Base-by-base conservation (phyloP, 768 basidiomycete species). In the Leucocoprinus leucothites region DNA sequence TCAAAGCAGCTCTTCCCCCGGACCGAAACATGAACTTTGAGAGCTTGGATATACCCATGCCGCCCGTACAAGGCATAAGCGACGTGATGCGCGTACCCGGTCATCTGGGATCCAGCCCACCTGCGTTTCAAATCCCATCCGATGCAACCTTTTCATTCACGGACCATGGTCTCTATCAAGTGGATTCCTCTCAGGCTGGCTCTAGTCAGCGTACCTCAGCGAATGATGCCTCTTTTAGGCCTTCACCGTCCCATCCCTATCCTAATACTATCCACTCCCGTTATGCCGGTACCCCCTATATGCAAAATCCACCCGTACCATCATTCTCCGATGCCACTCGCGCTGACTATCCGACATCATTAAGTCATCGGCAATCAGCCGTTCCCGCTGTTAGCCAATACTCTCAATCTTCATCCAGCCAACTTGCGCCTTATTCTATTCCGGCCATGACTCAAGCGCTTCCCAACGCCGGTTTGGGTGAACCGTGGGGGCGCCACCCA, bases 1-100 rank as follows among this genome's bases (percentile, higher is more conserved):
- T 53, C 16, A 53, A 53, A 18, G 52, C 45, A 6, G 52, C 52
- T 0, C 52, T 53, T 38, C 52, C 52, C 18, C 36, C 52, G 4
- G 52, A 53, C 18, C 35, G 7, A 13, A 44, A 47, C n/a, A 31
- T 36, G 35, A 38, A 14, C 35, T 40, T 53, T 19, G 52, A 53
- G 5, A 46, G 19, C 16, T 11, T 53, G 44, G 44, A 53, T 13
- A 53, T 53, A n/a, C 34, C 52, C 8, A 45, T 26, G 44, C 52
- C 44, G 8, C 25, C 31, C 19, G 26, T 53, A 44, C 35, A 53
- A 16, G 52, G 44, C n/a, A 45, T 46, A 18, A n/a, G 7, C 22
- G 6, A 28, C 25, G 16, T 26, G 6, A 18, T 28, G 19, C 40
- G 13, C 18, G n/a, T 43, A 3, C 44, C 44, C 16, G 21, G n/a